Evolutionary conservation across 495 filamentous ascomycete genomes (phyloP).

Genomic region (Aspergillus indologenus): DNA sequence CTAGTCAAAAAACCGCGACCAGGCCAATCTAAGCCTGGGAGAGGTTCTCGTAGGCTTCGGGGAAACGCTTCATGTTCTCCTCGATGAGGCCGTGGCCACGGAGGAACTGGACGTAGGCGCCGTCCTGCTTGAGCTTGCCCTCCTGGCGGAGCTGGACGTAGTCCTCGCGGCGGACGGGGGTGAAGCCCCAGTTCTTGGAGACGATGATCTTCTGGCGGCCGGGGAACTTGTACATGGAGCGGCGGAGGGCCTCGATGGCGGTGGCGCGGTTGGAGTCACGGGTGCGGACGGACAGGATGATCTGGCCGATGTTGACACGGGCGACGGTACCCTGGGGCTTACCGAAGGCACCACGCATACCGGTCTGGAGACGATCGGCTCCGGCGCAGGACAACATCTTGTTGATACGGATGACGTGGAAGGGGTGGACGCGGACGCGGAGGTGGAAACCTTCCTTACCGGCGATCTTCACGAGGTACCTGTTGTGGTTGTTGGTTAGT

Average conservation of each 20-base stretch:
- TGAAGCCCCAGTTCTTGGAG: constrained; percentile 99
- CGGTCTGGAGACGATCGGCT: constrained; percentile 99
- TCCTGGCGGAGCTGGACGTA: constrained; percentile 88
- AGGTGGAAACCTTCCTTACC: constrained; percentile 99
- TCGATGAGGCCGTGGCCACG: constrained; percentile 80
- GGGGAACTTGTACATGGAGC: constrained; percentile 99
- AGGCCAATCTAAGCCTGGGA: constrained; percentile 42
- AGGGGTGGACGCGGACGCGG: constrained; percentile 95
- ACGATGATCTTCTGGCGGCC: constrained; percentile 99
- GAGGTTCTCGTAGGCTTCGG: constrained; percentile 71
- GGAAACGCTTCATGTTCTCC: constrained; percentile 89
- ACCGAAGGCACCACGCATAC: constrained; percentile 99
- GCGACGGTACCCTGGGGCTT: constrained; percentile 98
- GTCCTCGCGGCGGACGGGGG: constrained; percentile 92
- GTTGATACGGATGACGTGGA: constrained; percentile 99
- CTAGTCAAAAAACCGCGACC: neutral
- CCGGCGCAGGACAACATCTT: constrained; percentile 99
- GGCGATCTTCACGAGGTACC: constrained; percentile 91
- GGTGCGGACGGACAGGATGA: constrained; percentile 93
- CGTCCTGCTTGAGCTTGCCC: constrained; percentile 88
- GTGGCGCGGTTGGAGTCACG: constrained; percentile 85
- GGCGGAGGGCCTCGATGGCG: constrained; percentile 96
- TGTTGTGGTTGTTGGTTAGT: constrained; percentile 23
- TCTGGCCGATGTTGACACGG: constrained; percentile 99
- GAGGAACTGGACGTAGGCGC: constrained; percentile 99